phyloP scores from a whole-genome alignment of 768 basidiomycete species.

The Phylloporus rhodoxanthus region DNA sequence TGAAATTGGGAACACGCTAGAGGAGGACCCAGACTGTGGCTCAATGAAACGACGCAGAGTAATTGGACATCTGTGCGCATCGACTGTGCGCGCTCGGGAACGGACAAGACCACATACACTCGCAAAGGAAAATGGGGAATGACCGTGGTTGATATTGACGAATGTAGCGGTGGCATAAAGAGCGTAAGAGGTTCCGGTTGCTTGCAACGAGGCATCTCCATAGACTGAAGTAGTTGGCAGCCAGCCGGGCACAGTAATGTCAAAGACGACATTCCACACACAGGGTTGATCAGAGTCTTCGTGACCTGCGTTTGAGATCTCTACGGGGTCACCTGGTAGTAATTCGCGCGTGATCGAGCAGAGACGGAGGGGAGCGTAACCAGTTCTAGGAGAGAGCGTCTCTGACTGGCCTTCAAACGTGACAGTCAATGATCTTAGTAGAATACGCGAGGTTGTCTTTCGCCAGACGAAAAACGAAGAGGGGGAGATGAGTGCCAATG shows the following conservation, averaged over 20 bases:
- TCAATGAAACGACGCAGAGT: conserved; percentile 49
- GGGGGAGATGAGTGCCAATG: conserved; percentile 55
- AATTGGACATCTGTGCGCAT: conserved; percentile 40
- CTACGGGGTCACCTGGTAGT: conserved; percentile 40
- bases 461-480: conserved; percentile 49
- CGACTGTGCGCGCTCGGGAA: conserved; percentile 36
- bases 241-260: conserved; percentile 87
- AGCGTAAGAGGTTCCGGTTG: conserved; percentile 57
- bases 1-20: conserved; percentile 27
- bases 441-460: conserved; percentile 42
- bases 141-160: conserved; percentile 39
- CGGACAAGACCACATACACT: conserved; percentile 54
- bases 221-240: conserved; percentile 57
- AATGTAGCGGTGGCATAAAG: conserved; percentile 65
- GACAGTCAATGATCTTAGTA: conserved; percentile 65
- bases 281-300: conserved; percentile 52
- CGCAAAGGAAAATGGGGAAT: conserved; percentile 42
- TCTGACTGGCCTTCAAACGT: conserved; percentile 87
- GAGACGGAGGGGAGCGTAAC: conserved; percentile 66
- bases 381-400: conserved; percentile 52
- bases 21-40: conserved; percentile 32
- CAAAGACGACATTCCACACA: conserved; percentile 73
- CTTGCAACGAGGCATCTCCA: conserved; percentile 37
- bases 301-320: conserved; percentile 59
- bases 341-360: conserved; percentile 64